Evolutionary conservation across 768 basidiomycete species (phyloP), one percentile per base, ranked within the genome.

Genomic region (Termitomyces sp.): DNA sequence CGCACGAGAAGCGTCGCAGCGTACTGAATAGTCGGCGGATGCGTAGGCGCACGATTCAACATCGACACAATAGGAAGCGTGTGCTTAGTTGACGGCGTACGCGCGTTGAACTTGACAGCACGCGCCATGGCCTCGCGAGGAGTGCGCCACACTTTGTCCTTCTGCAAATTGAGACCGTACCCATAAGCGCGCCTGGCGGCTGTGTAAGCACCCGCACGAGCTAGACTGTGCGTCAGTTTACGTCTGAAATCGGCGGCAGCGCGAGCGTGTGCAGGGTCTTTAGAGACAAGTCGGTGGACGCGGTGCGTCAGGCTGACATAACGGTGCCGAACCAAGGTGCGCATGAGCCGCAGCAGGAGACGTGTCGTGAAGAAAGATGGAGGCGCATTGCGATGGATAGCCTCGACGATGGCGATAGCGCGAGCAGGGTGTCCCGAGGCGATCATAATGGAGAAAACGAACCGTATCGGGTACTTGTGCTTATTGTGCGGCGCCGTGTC

Each of bases 391-490:
- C 55, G 53, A 46, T 74, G 63, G 34, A 87, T 69, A 48, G 66
- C 68, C 58, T 77, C 69, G 44, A 85, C 68, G 27, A 84, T 62
- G 44, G 69, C 60, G 1, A 81, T 62, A 9, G 78, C 73, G 22
- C 69, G 65, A 0, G 65, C 61, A 9, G 78, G 69, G 46, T 77
- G 72, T 12, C 69, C 72, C 4, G 76, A 73, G 27, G 69, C 57
- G 18, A 78, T 67, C 70, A 81, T 64, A 56, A 77, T 67, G 31
- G 66, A 66, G 57, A 84, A 68, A 30, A 81, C 73, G 53, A 76
- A 79, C 12, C 81, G 76, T 36, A 86, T 66, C n/a, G 77, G 78
- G 62, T 78, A 76, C 55, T 79, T 79, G 60, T 68, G 58, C 8
- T 62, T 58, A 7, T 39, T 37, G 0, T 73, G 67, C 0, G 79